phyloP scores from a whole-genome alignment of 805 yeast genomes.

The Starmerella stigmatis region DNA sequence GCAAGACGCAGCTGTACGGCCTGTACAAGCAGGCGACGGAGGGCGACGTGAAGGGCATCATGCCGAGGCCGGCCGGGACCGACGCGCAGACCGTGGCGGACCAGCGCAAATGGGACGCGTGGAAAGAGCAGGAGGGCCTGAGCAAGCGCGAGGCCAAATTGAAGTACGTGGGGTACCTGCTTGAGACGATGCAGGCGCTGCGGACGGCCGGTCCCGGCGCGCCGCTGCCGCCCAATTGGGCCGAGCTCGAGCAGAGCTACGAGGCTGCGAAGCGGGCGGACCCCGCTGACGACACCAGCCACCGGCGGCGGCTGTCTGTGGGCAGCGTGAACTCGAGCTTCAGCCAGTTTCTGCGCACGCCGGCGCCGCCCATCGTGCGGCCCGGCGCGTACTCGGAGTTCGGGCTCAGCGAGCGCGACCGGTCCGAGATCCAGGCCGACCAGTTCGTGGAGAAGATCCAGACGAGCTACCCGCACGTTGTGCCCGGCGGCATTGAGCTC shows the following conservation, averaged over 20 bases:
- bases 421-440: conserved; percentile 20
- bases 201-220: conserved; percentile 39
- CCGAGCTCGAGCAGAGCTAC: conserved; percentile 65
- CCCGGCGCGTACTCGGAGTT: conserved; percentile 22
- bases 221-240: conserved; percentile 44
- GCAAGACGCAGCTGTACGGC: conserved; percentile 45
- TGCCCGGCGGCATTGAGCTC: conserved; percentile 16
- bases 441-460: conserved; percentile 18
- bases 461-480: conserved; percentile 17
- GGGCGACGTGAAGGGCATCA: conserved; percentile 63
- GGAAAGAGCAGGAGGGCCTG: conserved; percentile 67
- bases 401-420: conserved; percentile 24
- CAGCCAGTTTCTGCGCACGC: conserved; percentile 24
- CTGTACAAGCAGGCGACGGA: conserved; percentile 83
- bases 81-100: conserved; percentile 56
- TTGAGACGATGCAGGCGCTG: conserved; percentile 49
- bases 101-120: conserved; percentile 69
- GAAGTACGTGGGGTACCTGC: conserved; percentile 52
- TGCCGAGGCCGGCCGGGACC: conserved; percentile 54
- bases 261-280: conserved; percentile 29
- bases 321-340: conserved; percentile 22
- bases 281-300: conserved; percentile 5
- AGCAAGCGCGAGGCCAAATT: conserved; percentile 63
- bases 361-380: conserved; percentile 11
- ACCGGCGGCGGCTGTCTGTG: conserved; percentile 18